Conservation (phyloP, 257 asterid genomes). For the Phtheirospermum japonicum region DNA sequence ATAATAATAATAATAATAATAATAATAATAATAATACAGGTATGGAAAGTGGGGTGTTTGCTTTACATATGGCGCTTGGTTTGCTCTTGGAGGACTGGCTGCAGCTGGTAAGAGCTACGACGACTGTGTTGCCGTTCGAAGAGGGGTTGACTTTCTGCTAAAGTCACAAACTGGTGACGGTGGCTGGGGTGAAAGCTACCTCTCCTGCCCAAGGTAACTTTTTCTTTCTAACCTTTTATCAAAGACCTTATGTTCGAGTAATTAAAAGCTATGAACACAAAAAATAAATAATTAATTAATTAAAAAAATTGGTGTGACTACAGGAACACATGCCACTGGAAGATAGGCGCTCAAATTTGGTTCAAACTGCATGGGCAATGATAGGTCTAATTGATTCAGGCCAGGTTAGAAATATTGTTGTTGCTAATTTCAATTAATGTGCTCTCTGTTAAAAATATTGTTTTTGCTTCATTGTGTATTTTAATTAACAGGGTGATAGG, state of each 20-base stretch:
- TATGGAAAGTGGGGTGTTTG: conserved; percentile 84
- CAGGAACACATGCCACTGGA: conserved; percentile 64
- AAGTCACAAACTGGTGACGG: conserved; percentile 62
- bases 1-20: too few species aligned
- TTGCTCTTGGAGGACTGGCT: conserved; percentile 67
- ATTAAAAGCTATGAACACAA: too few species aligned
- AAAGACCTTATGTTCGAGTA: background rate
- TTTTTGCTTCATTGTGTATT: too few species aligned
- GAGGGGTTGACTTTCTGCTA: conserved; percentile 56
- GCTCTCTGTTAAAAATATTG: too few species aligned
- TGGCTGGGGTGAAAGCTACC: conserved; percentile 93
- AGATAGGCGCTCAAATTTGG: conserved; percentile 58
- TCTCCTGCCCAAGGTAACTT: conserved; percentile 69
- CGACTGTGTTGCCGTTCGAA: conserved; percentile 47
- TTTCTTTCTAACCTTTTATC: background rate
- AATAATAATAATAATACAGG: too few species aligned
- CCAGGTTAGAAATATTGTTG: too few species aligned
- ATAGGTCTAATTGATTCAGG: conserved; percentile 75
- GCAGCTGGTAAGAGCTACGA: conserved; percentile 58
- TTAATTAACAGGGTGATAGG: conserved; percentile 51
- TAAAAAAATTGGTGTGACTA: too few species aligned
- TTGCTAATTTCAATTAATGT: too few species aligned
- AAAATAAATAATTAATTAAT: too few species aligned
- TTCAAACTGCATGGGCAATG: conserved; percentile 82
- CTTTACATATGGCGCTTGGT: conserved; percentile 79